Conservation (phyloP, 2,329 filamentous ascomycete species). For the Penicillium brasilianum region DNA sequence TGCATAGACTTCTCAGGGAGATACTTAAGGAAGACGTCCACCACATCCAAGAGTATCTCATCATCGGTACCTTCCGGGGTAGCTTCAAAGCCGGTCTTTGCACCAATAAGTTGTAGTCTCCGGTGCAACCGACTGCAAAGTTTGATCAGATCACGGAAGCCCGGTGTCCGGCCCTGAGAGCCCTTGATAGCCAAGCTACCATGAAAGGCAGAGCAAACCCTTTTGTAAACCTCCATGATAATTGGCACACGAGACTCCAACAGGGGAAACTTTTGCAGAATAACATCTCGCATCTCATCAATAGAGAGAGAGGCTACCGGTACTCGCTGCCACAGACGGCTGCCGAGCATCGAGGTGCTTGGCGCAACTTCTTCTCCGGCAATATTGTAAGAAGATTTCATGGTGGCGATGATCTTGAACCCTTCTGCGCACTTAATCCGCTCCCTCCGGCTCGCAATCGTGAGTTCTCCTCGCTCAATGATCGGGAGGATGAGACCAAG, state of each 20-base stretch:
- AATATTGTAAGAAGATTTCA: slow-evolving; percentile 71
- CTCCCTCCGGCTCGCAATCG: slow-evolving; percentile 88
- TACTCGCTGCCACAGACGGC: slow-evolving; percentile 84
- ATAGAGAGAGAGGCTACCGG: slow-evolving; percentile 68
- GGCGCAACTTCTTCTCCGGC: slow-evolving; percentile 74
- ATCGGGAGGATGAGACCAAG: slow-evolving; percentile 90
- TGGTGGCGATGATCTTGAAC: slow-evolving; percentile 90
- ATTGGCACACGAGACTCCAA: slow-evolving; percentile 62
- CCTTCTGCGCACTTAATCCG: slow-evolving; percentile 79
- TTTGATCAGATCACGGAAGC: slow-evolving; percentile 82
- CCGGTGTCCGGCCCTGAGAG: slow-evolving; percentile 61
- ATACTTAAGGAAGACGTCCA: slow-evolving; percentile 89
- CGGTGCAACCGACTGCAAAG: slow-evolving; percentile 80
- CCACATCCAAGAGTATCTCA: slow-evolving; percentile 88
- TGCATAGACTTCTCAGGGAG: slow-evolving; percentile 69
- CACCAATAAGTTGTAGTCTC: slow-evolving; percentile 63
- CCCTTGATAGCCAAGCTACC: slow-evolving; percentile 45
- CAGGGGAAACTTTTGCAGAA: slow-evolving; percentile 71
- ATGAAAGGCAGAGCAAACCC: slow-evolving; percentile 47
- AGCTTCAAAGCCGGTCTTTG: slow-evolving; percentile 70
- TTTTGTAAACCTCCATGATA: slow-evolving; percentile 63
- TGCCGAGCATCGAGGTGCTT: slow-evolving; percentile 72
- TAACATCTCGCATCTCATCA: slow-evolving; percentile 75
- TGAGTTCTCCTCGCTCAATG: slow-evolving; percentile 87
- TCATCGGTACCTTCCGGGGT: slow-evolving; percentile 75